Evolutionary conservation across 495 filamentous ascomycete genomes (phyloP).

Genomic region (Entonaema liquescens): DNA sequence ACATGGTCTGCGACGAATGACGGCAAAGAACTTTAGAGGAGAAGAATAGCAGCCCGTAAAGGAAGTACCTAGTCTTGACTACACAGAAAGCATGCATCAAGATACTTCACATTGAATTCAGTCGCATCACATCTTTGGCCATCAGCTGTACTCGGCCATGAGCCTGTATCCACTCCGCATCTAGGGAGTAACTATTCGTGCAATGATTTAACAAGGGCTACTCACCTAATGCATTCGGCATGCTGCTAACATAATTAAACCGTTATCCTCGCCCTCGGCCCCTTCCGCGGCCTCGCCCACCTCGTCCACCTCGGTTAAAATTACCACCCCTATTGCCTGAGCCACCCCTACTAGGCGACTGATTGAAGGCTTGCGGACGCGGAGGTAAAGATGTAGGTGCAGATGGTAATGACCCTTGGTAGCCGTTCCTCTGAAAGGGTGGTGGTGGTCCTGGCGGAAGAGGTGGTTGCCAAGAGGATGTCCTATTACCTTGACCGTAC

Average conservation of each 20-base stretch:
- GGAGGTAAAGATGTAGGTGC: slow-evolving; percentile 36
- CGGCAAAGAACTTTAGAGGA: not conserved
- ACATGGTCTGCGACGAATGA: not conserved
- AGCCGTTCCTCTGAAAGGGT: slow-evolving; percentile 2
- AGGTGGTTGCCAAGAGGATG: slow-evolving; percentile 33
- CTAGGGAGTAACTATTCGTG: not conserved
- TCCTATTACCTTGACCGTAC: not conserved
- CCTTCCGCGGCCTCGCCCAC: slow-evolving; percentile 38
- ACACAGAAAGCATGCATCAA: not conserved
- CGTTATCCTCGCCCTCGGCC: slow-evolving; percentile 38
- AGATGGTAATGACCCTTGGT: slow-evolving; percentile 23
- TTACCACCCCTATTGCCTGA: slow-evolving; percentile 21
- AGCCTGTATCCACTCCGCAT: not conserved
- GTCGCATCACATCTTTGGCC: not conserved
- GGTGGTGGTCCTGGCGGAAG: slow-evolving; percentile 44
- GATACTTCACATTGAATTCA: not conserved
- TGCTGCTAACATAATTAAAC: not conserved
- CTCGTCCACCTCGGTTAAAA: slow-evolving; percentile 13
- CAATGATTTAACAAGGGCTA: not conserved
- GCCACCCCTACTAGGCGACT: slow-evolving; percentile 6
- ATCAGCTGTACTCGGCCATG: not conserved
- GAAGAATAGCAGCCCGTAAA: not conserved
- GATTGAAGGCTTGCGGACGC: slow-evolving; percentile 26
- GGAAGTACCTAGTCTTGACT: not conserved
- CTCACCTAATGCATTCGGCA: not conserved